A percentile compares a stretch with the other conserved stretches of the same genome.
phyloP scores from a whole-genome alignment of 495 filamentous ascomycete genomes.

The Filosporella fistucella region DNA sequence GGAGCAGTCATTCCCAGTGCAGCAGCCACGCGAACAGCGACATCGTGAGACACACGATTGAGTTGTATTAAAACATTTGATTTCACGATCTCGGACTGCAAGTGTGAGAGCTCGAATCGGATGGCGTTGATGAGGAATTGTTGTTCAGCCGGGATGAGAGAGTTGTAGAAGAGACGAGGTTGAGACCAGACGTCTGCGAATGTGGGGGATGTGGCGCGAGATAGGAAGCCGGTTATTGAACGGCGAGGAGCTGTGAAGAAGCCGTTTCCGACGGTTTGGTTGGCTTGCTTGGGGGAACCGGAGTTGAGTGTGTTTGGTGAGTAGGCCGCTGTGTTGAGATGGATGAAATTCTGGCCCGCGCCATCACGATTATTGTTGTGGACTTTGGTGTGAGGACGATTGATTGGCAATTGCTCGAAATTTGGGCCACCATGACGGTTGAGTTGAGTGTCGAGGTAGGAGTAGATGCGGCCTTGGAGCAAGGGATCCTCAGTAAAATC shows the following conservation, averaged over 20 bases:
- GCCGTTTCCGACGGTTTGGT: conserved; percentile 51
- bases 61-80: conserved; percentile 64
- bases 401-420: conserved; percentile 84
- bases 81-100: conserved; percentile 49
- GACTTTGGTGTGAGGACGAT: conserved; percentile 68
- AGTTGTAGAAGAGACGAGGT: conserved; percentile 78
- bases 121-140: conserved; percentile 65
- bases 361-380: conserved; percentile 81
- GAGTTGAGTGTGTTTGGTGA: conserved; percentile 78
- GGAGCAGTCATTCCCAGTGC: conserved; percentile 57
- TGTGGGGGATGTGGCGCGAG: conserved; percentile 65
- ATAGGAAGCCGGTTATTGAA: conserved; percentile 65
- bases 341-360: conserved; percentile 51
- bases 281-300: conserved; percentile 44
- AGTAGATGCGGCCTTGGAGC: conserved; percentile 79
- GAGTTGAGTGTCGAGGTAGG: conserved; percentile 84
- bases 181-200: conserved; percentile 78
- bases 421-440: conserved; percentile 79
- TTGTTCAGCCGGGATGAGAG: conserved; percentile 65
- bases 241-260: conserved; percentile 64
- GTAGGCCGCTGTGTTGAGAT: conserved; percentile 72
- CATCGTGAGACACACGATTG: conserved; percentile 65
- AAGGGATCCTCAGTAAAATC: conserved; percentile 82
- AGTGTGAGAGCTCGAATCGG: conserved; percentile 83
- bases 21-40: conserved; percentile 60